Conservation (phyloP, 164 flowering plant species). For the Nymphaea colorata region DNA sequence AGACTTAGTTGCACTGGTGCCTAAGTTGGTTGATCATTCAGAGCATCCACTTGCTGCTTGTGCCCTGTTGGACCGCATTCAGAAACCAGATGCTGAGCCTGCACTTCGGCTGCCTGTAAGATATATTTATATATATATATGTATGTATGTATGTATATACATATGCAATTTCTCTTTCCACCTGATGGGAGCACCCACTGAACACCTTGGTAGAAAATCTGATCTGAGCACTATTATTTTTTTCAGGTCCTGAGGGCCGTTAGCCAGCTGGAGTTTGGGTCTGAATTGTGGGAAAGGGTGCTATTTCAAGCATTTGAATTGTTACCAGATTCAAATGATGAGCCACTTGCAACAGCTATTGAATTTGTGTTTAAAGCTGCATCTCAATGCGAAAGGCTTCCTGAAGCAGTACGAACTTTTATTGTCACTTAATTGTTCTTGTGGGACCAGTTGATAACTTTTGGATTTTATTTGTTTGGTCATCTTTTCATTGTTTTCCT, state of each 20-base stretch:
- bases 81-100: constrained; percentile 79
- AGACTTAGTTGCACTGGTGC: constrained; percentile 82
- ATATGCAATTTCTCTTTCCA: too few species aligned
- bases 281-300: constrained; percentile 79
- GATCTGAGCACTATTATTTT: too few species aligned
- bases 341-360: constrained; percentile 65
- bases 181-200: too few species aligned
- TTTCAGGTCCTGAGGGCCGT: constrained; percentile 76
- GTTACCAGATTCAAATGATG: constrained; percentile 64
- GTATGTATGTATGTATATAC: too few species aligned
- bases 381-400: constrained; percentile 77
- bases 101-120: constrained; percentile 66
- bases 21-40: constrained; percentile 89
- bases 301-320: constrained; percentile 56
- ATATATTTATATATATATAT: neutral
- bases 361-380: constrained; percentile 84
- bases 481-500: too few species aligned
- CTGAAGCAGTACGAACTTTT: constrained; percentile 56
- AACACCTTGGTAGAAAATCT: too few species aligned
- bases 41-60: constrained; percentile 94
- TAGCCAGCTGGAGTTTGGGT: constrained; percentile 80
- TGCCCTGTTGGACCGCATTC: constrained; percentile 86
- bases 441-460: too few species aligned
- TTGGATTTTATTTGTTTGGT: too few species aligned
- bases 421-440: too few species aligned